A percentile compares a stretch with the other conserved stretches of the same genome.
phyloP scores from a whole-genome alignment of 2,329 filamentous ascomycete species.

The Daldinia eschscholtzii region DNA sequence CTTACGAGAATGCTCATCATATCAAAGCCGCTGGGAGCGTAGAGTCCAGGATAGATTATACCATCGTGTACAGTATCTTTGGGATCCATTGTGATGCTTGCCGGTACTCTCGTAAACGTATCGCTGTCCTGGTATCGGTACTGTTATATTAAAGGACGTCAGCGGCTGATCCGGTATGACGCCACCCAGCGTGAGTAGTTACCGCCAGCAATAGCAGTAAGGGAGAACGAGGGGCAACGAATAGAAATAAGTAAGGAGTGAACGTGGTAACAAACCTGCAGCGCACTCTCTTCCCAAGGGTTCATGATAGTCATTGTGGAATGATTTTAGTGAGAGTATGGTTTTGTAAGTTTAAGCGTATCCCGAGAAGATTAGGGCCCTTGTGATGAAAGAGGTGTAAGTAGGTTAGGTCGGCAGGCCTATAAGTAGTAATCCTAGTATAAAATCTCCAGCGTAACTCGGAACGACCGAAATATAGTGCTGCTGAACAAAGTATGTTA shows the following conservation, averaged over 20 bases:
- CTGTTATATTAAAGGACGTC: constrained; percentile 35
- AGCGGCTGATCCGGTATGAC: constrained; percentile 17
- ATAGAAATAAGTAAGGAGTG: neutral
- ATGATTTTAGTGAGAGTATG: neutral
- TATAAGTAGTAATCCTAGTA: constrained; percentile 3
- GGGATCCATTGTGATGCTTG: constrained; percentile 29
- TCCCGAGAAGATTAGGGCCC: neutral
- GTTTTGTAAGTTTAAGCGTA: neutral
- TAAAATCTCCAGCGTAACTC: neutral
- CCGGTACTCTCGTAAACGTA: constrained; percentile 17
- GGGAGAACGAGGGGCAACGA: neutral
- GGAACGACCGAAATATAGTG: neutral
- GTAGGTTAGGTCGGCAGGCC: neutral
- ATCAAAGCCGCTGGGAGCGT: constrained; percentile 67
- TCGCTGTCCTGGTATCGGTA: constrained; percentile 47
- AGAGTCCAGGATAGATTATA: constrained; percentile 68
- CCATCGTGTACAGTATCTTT: constrained; percentile 55
- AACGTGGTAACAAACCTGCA: constrained; percentile 49
- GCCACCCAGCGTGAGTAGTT: constrained; percentile 9
- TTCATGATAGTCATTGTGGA: constrained; percentile 49
- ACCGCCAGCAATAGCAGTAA: neutral
- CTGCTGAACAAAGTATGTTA: neutral
- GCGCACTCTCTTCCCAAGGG: constrained; percentile 50
- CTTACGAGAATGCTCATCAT: constrained; percentile 68
- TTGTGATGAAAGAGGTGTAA: constrained; percentile 3